Base-by-base conservation (phyloP, 2,329 filamentous ascomycete genomes). In the Harringtonia lauricola region DNA sequence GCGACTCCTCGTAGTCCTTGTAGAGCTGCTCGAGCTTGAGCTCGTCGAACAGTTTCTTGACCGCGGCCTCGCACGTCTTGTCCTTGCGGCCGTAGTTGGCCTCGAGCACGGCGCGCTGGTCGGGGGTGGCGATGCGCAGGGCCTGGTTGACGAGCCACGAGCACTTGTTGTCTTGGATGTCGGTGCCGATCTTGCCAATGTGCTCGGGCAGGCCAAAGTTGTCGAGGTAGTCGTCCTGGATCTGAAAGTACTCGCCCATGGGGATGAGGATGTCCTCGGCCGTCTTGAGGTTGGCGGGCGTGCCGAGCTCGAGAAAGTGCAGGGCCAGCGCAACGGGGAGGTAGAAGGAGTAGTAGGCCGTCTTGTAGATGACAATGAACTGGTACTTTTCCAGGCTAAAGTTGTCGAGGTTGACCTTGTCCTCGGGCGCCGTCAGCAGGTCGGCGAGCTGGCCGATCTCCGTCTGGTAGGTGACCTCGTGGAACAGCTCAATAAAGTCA, bases 291-390 rank as follows among this genome's bases (percentile, higher is more conserved):
- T 95, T 96, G 66, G 84, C 78, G 24, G 82, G 78, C 9, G 87
- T 92, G 19, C 90, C 92, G 48, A 89, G 73, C 59, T 87, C 81
- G 53, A 89, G 78, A 66, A 88, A 83, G 71, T 90, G 73, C 55
- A 98, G 74, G 6, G 92, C 86, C 36, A 98, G 77, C 10, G 88
- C 90, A 44, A 98, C 88, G 47, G 92, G 92, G 14, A 98, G 83
- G 70, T 96, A 96, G 76, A 98, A 98, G 59, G 85, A 94, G 74
- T 98, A 98, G 73, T 94, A 98, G 41, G 92, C 89, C 21, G 92
- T 98, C 80, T 98, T 98, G 81, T 94, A 96, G 67, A 94, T 86
- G 68, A 98, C 92, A 59, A 98, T 98, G 74, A 96, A 98, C 57
- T 74, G 81, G 73, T 95, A 95, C 74, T 95, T 98, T 49, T 89